These are phyloP conservation scores for Ceratobasidium sp. DNA, from an alignment of 1,284 basidiomycete genomes.

Conservation along the genomic window DNA sequence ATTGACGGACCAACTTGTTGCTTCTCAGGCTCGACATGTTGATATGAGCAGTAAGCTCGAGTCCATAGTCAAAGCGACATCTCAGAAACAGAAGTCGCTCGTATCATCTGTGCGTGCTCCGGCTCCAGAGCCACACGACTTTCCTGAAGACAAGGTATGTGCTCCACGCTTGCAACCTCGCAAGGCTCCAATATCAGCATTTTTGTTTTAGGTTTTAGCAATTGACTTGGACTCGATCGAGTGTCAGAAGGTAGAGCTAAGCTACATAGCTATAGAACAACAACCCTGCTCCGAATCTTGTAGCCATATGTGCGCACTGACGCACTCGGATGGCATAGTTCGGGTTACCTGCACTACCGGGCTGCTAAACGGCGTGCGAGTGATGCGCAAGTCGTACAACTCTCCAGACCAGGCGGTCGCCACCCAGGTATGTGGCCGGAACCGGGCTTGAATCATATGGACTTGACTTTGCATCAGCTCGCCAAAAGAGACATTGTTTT, in stretches of 20 bases:
- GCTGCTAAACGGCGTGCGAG: not conserved
- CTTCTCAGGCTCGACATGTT: too few species aligned
- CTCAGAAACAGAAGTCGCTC: too few species aligned
- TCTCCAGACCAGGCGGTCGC: not conserved
- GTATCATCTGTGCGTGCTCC: too few species aligned
- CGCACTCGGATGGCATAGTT: not conserved
- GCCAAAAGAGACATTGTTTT: not conserved
- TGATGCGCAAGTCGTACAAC: slow-evolving; percentile 5
- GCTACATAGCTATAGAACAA: not conserved
- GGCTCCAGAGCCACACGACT: too few species aligned
- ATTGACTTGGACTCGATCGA: not conserved
- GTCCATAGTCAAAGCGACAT: too few species aligned
- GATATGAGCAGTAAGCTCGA: too few species aligned
- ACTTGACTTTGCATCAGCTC: not conserved
- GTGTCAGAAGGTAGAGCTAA: not conserved
- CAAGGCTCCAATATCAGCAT: too few species aligned
- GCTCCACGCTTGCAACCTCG: too few species aligned
- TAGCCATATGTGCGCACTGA: not conserved
- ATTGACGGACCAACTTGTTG: too few species aligned
- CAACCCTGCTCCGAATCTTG: not conserved
- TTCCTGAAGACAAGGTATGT: too few species aligned
- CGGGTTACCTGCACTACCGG: not conserved
- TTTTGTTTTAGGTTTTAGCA: not conserved
- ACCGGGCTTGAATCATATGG: not conserved
- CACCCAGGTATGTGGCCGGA: not conserved